Evolutionary conservation across 148 eudicot species (phyloP).

Genomic region (Chenopodium suecicum): DNA sequence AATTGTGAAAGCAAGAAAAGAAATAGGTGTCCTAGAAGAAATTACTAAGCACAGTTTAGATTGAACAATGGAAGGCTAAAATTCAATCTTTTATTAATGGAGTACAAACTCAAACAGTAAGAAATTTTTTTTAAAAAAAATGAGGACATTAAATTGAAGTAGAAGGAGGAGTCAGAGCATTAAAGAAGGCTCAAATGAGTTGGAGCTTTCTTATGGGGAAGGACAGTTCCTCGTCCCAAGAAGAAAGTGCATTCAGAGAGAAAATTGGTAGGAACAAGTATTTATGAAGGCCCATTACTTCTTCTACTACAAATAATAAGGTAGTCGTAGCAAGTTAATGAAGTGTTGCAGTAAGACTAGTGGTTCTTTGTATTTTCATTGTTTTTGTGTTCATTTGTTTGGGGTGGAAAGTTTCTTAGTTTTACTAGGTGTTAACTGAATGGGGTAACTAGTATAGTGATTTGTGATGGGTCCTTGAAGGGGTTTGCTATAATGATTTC

Average conservation of each 20-base stretch:
- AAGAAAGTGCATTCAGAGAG: not conserved
- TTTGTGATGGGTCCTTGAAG: too few relatives aligned
- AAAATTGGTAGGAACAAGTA: conserved; percentile 3
- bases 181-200: conserved; percentile 1
- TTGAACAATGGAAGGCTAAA: not conserved
- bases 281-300: conserved; percentile 24
- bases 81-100: not conserved
- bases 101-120: too few relatives aligned
- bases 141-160: conserved; percentile 1
- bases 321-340: too few relatives aligned
- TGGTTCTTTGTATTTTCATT: not conserved
- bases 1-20: not conserved
- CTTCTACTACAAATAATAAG: not conserved
- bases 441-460: too few relatives aligned
- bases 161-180: not conserved
- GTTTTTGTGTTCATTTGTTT: not conserved
- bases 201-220: conserved; percentile 15
- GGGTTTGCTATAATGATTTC: too few relatives aligned
- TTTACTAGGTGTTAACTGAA: too few relatives aligned
- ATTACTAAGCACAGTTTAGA: too few relatives aligned
- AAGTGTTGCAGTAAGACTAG: too few relatives aligned
- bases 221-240: conserved; percentile 20
- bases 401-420: too few relatives aligned
- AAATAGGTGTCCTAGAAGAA: not conserved
- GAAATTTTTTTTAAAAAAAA: not conserved